Base-by-base conservation (phyloP, 2,329 filamentous ascomycete genomes). In the Chrysosporium queenslandicum region DNA sequence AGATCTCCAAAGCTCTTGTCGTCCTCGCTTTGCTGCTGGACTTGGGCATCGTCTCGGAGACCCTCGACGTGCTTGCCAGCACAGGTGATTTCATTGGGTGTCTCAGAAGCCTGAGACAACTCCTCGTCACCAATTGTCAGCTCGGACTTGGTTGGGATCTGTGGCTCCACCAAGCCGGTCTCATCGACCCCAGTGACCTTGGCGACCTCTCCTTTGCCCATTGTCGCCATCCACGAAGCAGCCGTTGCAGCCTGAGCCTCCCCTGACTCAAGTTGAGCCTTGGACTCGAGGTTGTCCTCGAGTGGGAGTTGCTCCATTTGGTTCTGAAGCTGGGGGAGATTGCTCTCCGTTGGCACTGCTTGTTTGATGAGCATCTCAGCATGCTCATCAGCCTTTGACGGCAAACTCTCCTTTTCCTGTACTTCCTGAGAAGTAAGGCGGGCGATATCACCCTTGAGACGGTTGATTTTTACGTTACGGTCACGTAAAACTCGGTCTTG, bases 1-100 rank as follows among this genome's bases (percentile, higher is more conserved):
- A 50, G 40, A 32, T 36, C 40, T 51, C 40, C 39, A 50, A 27
- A 8, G 27, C 7, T 50, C 9, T 50, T 34, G 49, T 51, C 49
- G 16, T 45, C 40, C 40, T 51, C 30, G 40, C 29, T 27, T 37
- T 29, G 39, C 11, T 20, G 30, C 39, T 51, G 49, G 27, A 12
- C 3, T 42, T 2, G 3, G 9, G 30, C 20, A 45, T 34, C 49
- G 27, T 50, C 37, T 42, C 25, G 27, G 5, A 42, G 14, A 29
- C 29, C 20, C 40, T 43, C 30, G 20, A 45, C n/a, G 40, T 45
- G 40, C 30, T 45, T 51, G 20, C 40, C 30, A 45, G 49, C 49
- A 39, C 29, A 1, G 25, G 40, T 18, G 30, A 51, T 45, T 39
- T 45, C 49, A 8, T 48, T 14, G 14, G 23, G 8, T 18, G 20